Evolutionary conservation across 345 rosid species (phyloP).

Genomic region (Aurinia saxatilis): DNA sequence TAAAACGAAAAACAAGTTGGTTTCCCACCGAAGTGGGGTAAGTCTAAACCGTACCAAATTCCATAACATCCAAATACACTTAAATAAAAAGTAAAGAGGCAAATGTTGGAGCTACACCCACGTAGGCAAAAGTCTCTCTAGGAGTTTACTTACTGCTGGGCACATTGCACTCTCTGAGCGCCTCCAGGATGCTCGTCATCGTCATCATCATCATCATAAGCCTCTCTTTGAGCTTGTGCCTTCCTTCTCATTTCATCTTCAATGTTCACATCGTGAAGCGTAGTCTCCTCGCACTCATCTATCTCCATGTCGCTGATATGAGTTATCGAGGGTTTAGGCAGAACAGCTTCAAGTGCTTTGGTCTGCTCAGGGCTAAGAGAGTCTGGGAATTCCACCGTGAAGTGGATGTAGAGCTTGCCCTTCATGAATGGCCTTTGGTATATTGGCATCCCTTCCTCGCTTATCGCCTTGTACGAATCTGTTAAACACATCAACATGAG

Average conservation of each 20-base stretch:
- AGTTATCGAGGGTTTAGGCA: constrained; percentile 35
- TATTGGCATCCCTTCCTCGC: constrained; percentile 75
- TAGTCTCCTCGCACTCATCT: constrained; percentile 78
- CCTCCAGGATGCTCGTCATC: constrained; percentile 41
- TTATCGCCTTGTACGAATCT: constrained; percentile 64
- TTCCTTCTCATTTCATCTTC: constrained; percentile 67
- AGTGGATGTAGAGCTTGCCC: constrained; percentile 66
- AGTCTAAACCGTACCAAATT: constrained; percentile 11
- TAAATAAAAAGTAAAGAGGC: background rate
- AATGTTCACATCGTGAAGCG: constrained; percentile 54
- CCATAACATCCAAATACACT: constrained; percentile 23
- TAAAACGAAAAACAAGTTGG: background rate
- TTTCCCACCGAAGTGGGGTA: constrained; percentile 1
- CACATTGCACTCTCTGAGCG: constrained; percentile 61
- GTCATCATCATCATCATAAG: constrained; percentile 52
- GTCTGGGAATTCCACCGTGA: constrained; percentile 56
- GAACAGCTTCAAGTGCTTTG: constrained; percentile 40
- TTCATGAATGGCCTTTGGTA: constrained; percentile 68
- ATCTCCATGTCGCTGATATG: constrained; percentile 61
- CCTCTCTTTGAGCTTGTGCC: constrained; percentile 49
- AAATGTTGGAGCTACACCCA: constrained; percentile 20
- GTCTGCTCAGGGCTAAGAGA: constrained; percentile 47
- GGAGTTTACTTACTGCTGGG: constrained; percentile 49
- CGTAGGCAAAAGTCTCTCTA: constrained; percentile 14
- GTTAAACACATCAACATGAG: background rate